Conservation (phyloP, 768 basidiomycete species). For the Leccinellum albellum region DNA sequence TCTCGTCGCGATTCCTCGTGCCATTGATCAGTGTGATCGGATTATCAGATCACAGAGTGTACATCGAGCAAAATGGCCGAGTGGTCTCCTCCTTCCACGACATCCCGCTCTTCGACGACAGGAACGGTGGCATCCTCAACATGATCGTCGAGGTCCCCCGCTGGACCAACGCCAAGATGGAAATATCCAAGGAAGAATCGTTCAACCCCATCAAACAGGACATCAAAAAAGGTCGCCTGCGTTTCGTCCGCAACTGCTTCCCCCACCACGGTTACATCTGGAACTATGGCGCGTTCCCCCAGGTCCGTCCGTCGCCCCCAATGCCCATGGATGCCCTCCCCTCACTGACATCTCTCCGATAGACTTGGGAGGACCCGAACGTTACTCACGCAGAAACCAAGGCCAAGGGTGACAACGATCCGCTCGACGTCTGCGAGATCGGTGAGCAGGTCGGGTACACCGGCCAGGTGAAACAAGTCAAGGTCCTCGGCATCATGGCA, state of each 20-base stretch:
- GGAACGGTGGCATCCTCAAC: conserved; percentile 92
- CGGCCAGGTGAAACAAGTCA: conserved; percentile 99
- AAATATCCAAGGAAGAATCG: conserved; percentile 96
- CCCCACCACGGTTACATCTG: conserved; percentile 99
- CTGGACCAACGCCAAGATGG: conserved; percentile 99
- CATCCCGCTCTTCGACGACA: conserved; percentile 97
- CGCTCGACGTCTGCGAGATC: conserved; percentile 99
- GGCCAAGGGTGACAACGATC: conserved; percentile 98
- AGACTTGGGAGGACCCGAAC: conserved; percentile 98
- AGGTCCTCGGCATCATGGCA: conserved; percentile 99
- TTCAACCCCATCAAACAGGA: conserved; percentile 99
- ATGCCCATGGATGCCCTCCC: not conserved
- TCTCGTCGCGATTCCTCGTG: conserved; percentile 2
- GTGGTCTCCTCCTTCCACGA: conserved; percentile 91
- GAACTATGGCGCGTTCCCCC: conserved; percentile 99
- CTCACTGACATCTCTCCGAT: not conserved
- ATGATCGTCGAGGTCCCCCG: conserved; percentile 98
- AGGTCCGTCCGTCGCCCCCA: conserved; percentile 46
- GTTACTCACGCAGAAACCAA: conserved; percentile 92
- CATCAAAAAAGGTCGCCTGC: conserved; percentile 92
- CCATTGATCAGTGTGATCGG: conserved; percentile 43
- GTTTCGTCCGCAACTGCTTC: conserved; percentile 99
- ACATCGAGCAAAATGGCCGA: conserved; percentile 83
- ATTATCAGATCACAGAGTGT: conserved; percentile 94
- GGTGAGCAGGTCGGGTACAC: conserved; percentile 97